Evolutionary conservation across 331 rosid species (phyloP), one percentile per base, ranked within the genome.

Genomic region (Arachis monticola): DNA sequence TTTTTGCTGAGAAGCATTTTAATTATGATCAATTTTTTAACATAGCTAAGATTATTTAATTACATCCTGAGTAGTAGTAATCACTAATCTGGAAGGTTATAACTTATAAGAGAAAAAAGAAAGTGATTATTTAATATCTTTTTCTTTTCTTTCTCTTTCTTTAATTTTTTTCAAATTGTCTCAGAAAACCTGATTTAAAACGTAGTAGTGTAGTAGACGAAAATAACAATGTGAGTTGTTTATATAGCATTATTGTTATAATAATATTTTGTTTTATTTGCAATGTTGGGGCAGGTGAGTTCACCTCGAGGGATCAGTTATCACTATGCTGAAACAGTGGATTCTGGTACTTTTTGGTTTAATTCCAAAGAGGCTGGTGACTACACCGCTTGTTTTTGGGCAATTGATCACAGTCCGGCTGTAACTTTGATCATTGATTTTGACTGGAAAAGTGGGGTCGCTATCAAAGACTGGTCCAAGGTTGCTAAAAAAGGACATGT

Each of bases 401-500:
- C 81, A 14, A 51, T 70, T 3, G 88, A 81, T 13, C 87, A 77
- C 61, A 75, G 68, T 60, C 88, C 89, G 22, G 47, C 67, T 5
- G 3, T 42, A 8, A 69, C 71, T 1, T 78, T 87, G 60, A 64
- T 79, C 0, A 10, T 91, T 59, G 96, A 93, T 31, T 88, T 93
- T 51, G 97, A 91, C 31, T 93, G 96, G 96, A 89, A 66, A 80
- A 79, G 85, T 45, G 97, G 98, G 9, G 69, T 89, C 80, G 90
- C 91, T 58, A 86, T 93, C 42, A 85, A 73, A 63, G 96, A 89
- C 69, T 89, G 97, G 98, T 70, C 92, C 56, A 84, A 78, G 14
- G 87, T 91, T 86, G 97, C 91, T 30, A 91, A 84, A 86, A 91
- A 81, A 79, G 91, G 89, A 30, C 82, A 91, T 45, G 30, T 93